These are phyloP conservation scores for Chlorella sp. DNA, from an alignment of 139 green algal species.

Conservation along the genomic window DNA sequence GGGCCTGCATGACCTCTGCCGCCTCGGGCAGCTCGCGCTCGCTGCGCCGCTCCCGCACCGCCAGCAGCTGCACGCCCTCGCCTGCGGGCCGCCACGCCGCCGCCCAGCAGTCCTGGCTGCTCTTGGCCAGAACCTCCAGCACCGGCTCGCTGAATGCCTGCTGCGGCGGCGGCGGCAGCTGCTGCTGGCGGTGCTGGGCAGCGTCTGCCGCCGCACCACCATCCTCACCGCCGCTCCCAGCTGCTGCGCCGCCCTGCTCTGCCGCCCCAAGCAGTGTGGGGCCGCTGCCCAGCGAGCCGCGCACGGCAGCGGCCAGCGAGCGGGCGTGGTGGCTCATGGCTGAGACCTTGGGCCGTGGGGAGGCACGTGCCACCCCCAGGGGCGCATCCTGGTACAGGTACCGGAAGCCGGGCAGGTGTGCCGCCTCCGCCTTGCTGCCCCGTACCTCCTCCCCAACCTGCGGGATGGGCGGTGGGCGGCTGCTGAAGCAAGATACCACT, in stretches of 20 bases:
- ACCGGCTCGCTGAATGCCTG: background rate
- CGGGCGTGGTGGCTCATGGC: constrained; percentile 43
- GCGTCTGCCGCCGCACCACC: background rate
- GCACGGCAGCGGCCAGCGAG: constrained; percentile 15
- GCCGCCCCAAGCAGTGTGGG: background rate
- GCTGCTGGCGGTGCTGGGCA: background rate
- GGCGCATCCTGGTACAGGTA: constrained; percentile 12
- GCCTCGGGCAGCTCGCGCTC: constrained; percentile 21
- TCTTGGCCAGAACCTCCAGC: constrained; percentile 36
- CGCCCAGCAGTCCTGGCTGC: constrained; percentile 48
- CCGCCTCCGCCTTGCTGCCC: background rate
- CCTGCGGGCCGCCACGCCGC: background rate
- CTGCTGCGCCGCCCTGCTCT: background rate
- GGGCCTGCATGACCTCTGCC: constrained; percentile 2
- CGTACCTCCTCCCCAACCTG: constrained; percentile 26
- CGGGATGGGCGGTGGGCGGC: too few species aligned
- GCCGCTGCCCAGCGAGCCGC: constrained; percentile 1
- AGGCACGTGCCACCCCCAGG: background rate
- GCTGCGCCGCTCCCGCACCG: constrained; percentile 40
- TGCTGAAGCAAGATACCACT: too few species aligned
- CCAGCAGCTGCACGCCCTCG: constrained; percentile 8
- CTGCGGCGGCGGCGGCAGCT: background rate
- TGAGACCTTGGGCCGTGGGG: constrained; percentile 37
- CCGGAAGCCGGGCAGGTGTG: constrained; percentile 41
- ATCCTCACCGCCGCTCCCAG: background rate